A percentile compares a stretch with the other conserved stretches of the same genome.
Evolutionary conservation across 441 rosid genomes (phyloP).

Genomic region (Corymbia calophylla): DNA sequence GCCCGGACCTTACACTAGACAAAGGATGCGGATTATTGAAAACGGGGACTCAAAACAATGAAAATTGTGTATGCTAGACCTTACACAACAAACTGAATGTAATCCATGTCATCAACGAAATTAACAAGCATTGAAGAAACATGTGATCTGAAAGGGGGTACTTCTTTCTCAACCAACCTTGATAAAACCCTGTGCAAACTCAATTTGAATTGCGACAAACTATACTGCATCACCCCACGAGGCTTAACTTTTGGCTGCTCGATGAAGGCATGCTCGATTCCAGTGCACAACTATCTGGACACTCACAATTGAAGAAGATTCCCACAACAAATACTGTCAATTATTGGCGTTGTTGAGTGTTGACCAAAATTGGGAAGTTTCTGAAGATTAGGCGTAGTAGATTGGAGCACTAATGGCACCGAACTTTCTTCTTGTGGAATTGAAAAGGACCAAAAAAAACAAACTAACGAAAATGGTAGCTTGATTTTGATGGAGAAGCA

Average conservation of each 20-base stretch:
- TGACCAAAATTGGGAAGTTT: neutral
- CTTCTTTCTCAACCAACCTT: neutral
- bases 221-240: neutral
- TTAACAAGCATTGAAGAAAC: neutral
- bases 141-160: neutral
- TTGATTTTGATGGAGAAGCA: neutral
- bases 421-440: neutral
- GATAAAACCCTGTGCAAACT: neutral
- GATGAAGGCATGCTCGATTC: neutral
- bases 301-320: neutral
- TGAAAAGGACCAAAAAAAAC: neutral
- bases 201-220: neutral
- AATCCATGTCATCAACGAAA: neutral
- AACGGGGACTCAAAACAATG: neutral
- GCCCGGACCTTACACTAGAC: neutral
- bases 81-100: neutral
- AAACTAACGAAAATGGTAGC: neutral
- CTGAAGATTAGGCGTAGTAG: neutral
- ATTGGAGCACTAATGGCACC: neutral
- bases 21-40: neutral
- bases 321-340: neutral
- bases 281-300: neutral
- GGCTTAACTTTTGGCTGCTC: neutral
- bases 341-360: neutral
- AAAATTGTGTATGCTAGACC: neutral